Percentiles rank a stretch among this genome's conserved stretches.
These are phyloP conservation scores for Rhodomyrtus psidioides DNA, from an alignment of 441 rosid genomes.

Conservation along the genomic window DNA sequence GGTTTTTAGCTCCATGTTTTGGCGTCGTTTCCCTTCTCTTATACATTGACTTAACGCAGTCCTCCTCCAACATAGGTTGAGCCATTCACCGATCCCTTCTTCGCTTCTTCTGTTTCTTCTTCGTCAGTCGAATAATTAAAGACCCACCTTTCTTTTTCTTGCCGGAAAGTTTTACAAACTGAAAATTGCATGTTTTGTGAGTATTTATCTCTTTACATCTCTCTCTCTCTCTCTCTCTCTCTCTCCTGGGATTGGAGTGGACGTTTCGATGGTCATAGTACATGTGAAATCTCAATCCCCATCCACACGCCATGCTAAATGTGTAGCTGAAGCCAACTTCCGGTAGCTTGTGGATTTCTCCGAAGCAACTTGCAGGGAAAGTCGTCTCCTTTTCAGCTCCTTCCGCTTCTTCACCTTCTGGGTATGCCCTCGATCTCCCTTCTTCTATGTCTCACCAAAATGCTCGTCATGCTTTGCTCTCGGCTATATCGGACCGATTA, in stretches of 20 bases:
- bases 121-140: not conserved
- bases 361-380: not conserved
- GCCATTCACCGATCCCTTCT: not conserved
- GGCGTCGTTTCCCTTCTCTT: not conserved
- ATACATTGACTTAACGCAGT: not conserved
- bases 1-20: not conserved
- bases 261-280: not conserved
- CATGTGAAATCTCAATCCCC: not conserved
- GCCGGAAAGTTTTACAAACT: not conserved
- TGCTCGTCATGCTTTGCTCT: not conserved
- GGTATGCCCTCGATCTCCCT: not conserved
- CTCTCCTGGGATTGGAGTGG: not conserved
- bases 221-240: not conserved
- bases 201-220: not conserved
- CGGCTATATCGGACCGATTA: not conserved
- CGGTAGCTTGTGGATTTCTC: not conserved
- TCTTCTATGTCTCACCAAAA: not conserved
- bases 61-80: not conserved
- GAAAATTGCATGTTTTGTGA: not conserved
- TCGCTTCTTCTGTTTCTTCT: not conserved
- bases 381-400: not conserved
- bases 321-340: not conserved
- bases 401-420: not conserved
- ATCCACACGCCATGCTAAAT: not conserved
- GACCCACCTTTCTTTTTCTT: not conserved